phyloP scores from a whole-genome alignment of 2,329 filamentous ascomycete species.

The Penicillium sp. region DNA sequence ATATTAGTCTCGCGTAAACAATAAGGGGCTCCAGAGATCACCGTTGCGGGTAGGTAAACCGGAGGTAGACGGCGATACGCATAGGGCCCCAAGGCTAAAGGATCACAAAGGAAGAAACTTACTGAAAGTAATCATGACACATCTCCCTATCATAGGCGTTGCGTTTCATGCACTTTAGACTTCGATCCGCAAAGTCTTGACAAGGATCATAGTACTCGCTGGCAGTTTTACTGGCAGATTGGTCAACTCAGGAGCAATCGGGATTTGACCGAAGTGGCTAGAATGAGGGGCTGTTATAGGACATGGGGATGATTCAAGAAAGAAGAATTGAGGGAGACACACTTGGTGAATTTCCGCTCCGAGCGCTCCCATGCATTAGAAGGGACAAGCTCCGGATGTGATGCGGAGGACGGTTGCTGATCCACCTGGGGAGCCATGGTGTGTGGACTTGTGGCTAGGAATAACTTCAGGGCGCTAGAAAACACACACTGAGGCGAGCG shows the following conservation, averaged over 20 bases:
- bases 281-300: background rate
- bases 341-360: conserved; percentile 68
- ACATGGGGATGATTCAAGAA: background rate
- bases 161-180: conserved; percentile 84
- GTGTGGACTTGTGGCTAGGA: background rate
- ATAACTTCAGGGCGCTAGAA: background rate
- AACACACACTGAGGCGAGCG: background rate
- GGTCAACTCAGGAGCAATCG: conserved; percentile 3
- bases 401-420: conserved; percentile 35
- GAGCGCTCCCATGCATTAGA: conserved; percentile 62
- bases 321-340: conserved; percentile 31
- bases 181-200: conserved; percentile 85
- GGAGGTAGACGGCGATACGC: background rate
- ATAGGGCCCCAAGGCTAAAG: background rate
- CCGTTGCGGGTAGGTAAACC: background rate
- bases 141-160: conserved; percentile 87
- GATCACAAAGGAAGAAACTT: conserved; percentile 40
- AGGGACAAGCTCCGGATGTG: conserved; percentile 41
- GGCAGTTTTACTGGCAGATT: conserved; percentile 70
- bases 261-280: background rate
- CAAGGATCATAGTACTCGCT: conserved; percentile 96
- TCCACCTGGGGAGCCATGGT: conserved; percentile 26
- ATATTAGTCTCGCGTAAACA: conserved; percentile 6
- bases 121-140: conserved; percentile 97
- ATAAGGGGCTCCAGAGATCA: background rate